phyloP scores from a whole-genome alignment of 192 early-diverging fungal species.

The Nowakowskiella sp. region DNA sequence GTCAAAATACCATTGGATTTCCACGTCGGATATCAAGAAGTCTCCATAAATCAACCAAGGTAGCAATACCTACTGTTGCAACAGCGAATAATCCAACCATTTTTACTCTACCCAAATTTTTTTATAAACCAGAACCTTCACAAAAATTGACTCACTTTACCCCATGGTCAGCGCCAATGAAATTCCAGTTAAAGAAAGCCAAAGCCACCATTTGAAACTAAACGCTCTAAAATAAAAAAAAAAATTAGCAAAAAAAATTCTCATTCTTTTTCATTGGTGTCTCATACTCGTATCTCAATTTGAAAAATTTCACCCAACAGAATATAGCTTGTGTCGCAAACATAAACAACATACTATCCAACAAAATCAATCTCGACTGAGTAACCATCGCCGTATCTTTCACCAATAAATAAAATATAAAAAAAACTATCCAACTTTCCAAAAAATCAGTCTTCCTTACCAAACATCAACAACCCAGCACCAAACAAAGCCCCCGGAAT shows the following conservation, averaged over 20 bases:
- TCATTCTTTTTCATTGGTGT: constrained; percentile 18
- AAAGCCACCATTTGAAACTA: constrained; percentile 72
- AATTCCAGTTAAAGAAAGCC: constrained; percentile 74
- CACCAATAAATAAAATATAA: constrained; percentile 4
- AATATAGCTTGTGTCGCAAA: constrained; percentile 80
- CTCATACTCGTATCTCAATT: constrained; percentile 37
- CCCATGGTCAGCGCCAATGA: constrained; percentile 66
- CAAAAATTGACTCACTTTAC: constrained; percentile 20
- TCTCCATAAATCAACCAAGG: constrained; percentile 84
- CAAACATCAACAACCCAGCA: constrained; percentile 74
- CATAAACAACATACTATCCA: constrained; percentile 90
- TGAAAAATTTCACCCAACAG: constrained; percentile 83
- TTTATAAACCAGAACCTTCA: constrained; percentile 1
- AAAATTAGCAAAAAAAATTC: constrained; percentile 15
- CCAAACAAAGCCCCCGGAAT: constrained; percentile 63
- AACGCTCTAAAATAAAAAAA: constrained; percentile 51
- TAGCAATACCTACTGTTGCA: constrained; percentile 71
- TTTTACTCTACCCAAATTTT: constrained; percentile 59
- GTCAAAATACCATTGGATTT: constrained; percentile 41
- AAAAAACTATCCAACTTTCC: neutral
- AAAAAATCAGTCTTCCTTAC: constrained; percentile 34
- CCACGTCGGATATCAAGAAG: constrained; percentile 78
- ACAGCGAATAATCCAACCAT: constrained; percentile 92
- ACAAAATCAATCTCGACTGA: constrained; percentile 85
- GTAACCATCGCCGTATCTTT: constrained; percentile 84